Conservation (phyloP, 2,329 filamentous ascomycete genomes). For the Pseudogymnoascus sp. region DNA sequence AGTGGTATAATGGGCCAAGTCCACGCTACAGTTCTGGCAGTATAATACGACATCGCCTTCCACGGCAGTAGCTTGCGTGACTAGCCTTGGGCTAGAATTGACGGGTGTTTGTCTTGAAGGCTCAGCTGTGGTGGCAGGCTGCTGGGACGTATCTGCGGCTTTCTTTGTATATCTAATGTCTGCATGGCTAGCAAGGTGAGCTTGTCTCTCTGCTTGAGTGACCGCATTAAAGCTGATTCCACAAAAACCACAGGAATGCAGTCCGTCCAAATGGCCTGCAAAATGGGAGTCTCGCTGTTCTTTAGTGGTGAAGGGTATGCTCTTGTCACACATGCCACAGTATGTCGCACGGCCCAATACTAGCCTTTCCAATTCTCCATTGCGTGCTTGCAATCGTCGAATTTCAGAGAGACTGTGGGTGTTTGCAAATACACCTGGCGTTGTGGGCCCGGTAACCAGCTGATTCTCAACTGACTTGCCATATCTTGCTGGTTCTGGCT, state of each 20-base stretch:
- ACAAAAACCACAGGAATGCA: not conserved
- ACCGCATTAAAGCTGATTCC: not conserved
- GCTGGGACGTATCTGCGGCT: not conserved
- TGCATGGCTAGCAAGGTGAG: not conserved
- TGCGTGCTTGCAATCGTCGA: not conserved
- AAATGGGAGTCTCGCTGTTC: not conserved
- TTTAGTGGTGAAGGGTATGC: not conserved
- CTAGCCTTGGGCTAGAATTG: not conserved
- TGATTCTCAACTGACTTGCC: conserved; percentile 1
- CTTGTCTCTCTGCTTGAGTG: not conserved
- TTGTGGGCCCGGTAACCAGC: not conserved
- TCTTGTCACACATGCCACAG: conserved; percentile 3
- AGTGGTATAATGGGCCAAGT: not conserved
- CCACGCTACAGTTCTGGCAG: not conserved
- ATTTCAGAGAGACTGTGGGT: not conserved
- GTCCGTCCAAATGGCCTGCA: not conserved
- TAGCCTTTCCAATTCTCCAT: not conserved
- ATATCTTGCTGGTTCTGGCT: not conserved
- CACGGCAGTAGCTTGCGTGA: not conserved
- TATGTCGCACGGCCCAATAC: not conserved
- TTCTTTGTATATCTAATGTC: not conserved
- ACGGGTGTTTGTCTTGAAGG: not conserved
- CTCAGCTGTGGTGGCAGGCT: not conserved
- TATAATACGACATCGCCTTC: not conserved
- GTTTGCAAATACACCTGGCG: not conserved